Evolutionary conservation across 2,329 filamentous ascomycete genomes (phyloP).

Genomic region (Bretziella fagacearum): DNA sequence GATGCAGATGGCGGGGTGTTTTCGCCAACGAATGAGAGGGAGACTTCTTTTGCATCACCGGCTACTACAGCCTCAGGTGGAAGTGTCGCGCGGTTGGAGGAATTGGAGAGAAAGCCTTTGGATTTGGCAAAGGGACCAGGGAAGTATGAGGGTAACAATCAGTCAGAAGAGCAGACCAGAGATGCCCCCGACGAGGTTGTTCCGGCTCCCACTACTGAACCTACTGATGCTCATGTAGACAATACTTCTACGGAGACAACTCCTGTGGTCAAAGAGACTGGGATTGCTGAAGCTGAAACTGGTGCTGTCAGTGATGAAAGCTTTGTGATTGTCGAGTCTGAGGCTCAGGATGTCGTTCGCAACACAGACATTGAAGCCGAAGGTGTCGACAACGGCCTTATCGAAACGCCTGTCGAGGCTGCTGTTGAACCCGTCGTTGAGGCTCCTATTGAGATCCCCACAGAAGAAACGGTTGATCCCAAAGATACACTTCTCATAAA

Average conservation of each 20-base stretch:
- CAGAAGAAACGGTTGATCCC: background rate
- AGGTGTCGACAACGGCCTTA: background rate
- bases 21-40: constrained; percentile 9
- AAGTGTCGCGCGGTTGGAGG: background rate
- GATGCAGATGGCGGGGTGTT: constrained; percentile 8
- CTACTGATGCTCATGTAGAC: background rate
- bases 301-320: background rate
- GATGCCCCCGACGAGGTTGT: background rate
- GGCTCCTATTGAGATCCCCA: background rate
- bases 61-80: constrained; percentile 12
- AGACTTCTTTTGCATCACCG: constrained; percentile 13
- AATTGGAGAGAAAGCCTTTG: constrained; percentile 9
- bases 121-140: constrained; percentile 7
- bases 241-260: background rate
- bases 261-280: background rate
- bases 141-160: background rate
- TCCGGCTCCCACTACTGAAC: background rate
- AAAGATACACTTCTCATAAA: background rate
- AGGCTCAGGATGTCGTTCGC: background rate
- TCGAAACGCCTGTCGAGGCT: background rate
- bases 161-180: background rate
- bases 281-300: background rate
- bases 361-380: background rate
- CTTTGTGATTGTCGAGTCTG: constrained; percentile 1
- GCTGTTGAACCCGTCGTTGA: background rate